Evolutionary conservation across 2,329 filamentous ascomycete species (phyloP), one percentile per base, ranked within the genome.

Genomic region (Fusarium sp.): DNA sequence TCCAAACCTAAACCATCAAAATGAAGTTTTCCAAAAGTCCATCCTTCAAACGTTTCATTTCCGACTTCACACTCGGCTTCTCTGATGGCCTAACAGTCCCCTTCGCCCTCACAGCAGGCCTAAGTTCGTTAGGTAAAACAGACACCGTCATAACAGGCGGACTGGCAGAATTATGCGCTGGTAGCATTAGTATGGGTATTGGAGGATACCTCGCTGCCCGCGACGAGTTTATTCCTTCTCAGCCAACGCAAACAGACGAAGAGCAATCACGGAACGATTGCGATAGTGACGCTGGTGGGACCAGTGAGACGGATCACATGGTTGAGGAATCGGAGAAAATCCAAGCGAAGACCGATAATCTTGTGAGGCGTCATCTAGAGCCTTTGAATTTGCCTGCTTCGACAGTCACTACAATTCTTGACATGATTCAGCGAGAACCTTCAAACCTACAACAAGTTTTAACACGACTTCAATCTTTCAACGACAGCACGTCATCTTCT

Each of bases 1-100:
- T 20, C 13, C 8, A 2, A 18, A 4, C 4, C 6, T 26, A 23
- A 11, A 13, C 8, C 15, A 12, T 6, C 28, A 26, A 28, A 30
- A 55, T 10, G 7, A 76, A 74, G 71, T 65, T 67, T 33, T 55
- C 58, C 15, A 63, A 70, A 12, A 77, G 67, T n/a, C 78, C 77
- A 4, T 67, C 67, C 2, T 69, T 79, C 18, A 73, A 76, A 2
- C 79, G 80, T 13, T 83, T 89, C 65, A 78, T 89, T 13, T 83
- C 85, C 38, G 89, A 92, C 78, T 87, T 90, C 60, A 93, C 91
- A 2, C 87, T 93, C 63, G 91, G 91, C 23, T 88, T 93, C 67
- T 88, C 91, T 1, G 91, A 93, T 79, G 91, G 91, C 13, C 81
- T 93, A 62, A 93, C 91, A 0, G 91, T 93, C 0, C 91, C 91